These are phyloP conservation scores for Allium cepa DNA, from an alignment of 106 monocot genomes.

Conservation along the genomic window DNA sequence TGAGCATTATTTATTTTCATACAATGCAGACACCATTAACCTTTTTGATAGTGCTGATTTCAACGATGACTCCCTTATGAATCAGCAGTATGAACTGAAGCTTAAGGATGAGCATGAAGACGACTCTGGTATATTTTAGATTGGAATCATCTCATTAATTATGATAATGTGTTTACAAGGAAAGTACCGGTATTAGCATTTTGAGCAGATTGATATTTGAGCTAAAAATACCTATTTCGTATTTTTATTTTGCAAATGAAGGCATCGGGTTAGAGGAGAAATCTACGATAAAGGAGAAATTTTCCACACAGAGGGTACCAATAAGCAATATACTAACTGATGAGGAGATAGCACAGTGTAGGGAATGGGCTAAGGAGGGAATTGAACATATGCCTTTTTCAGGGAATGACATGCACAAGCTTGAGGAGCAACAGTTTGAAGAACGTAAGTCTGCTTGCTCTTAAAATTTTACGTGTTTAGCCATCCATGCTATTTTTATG, in stretches of 20 bases:
- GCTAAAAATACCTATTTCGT: too few relatives aligned
- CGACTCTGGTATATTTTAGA: background rate
- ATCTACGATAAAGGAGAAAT: too few relatives aligned
- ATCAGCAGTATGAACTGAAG: conserved; percentile 5
- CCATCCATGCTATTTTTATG: background rate
- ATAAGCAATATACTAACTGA: conserved; percentile 28
- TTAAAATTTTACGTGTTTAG: background rate
- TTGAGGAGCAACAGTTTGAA: conserved; percentile 25
- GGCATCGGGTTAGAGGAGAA: too few relatives aligned
- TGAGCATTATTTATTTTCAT: background rate
- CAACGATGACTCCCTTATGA: conserved; percentile 1
- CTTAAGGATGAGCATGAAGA: background rate
- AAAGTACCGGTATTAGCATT: too few relatives aligned
- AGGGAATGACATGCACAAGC: conserved; percentile 40
- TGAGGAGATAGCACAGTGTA: conserved; percentile 40
- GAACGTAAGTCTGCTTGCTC: conserved; percentile 31
- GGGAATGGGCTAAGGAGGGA: conserved; percentile 67
- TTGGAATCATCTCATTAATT: background rate
- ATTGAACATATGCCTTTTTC: conserved; percentile 42
- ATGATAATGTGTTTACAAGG: background rate
- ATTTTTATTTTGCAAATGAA: too few relatives aligned
- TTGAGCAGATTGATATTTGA: too few relatives aligned
- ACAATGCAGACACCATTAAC: background rate
- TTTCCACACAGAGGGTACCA: conserved; percentile 8
- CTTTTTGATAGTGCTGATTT: background rate